Percentiles rank a stretch among this genome's conserved stretches.
Evolutionary conservation across 805 yeast species (phyloP).

Genomic region (Maudiozyma bulderi): DNA sequence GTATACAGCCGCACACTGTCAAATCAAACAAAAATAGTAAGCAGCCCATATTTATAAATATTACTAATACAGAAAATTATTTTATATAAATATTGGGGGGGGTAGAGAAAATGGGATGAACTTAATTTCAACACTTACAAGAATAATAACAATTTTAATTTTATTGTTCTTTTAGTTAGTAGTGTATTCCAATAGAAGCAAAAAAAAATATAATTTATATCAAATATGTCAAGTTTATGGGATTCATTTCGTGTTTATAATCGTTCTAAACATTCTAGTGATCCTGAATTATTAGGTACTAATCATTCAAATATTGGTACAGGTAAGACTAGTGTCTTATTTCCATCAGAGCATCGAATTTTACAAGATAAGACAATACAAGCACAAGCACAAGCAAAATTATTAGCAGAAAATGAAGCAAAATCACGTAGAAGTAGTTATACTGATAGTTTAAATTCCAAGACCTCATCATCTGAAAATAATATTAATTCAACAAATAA

Average conservation of each 20-base stretch:
- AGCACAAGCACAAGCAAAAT: not conserved
- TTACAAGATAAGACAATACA: constrained; percentile 2
- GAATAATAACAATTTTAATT: too few species aligned
- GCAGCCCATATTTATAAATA: too few species aligned
- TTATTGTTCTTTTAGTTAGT: too few species aligned
- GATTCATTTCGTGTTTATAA: constrained; percentile 29
- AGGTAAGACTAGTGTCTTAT: constrained; percentile 13
- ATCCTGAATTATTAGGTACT: constrained; percentile 12
- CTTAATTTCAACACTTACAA: too few species aligned
- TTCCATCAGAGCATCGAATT: constrained; percentile 15
- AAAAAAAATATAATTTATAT: too few species aligned
- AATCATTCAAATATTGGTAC: constrained; percentile 16
- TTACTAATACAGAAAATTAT: too few species aligned
- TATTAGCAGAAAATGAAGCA: not conserved
- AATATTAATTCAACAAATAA: too few species aligned
- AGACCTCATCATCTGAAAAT: too few species aligned
- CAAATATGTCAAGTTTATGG: constrained; percentile 15
- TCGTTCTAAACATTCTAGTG: constrained; percentile 22
- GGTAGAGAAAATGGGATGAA: too few species aligned
- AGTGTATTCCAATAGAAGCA: not conserved
- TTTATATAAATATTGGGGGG: too few species aligned
- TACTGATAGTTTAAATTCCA: not conserved
- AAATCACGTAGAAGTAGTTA: constrained; percentile 1
- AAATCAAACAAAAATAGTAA: too few species aligned
- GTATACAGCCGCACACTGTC: too few species aligned